These are phyloP conservation scores for Microbotryum intermedium DNA, from an alignment of 1,284 basidiomycete species.

Conservation along the genomic window DNA sequence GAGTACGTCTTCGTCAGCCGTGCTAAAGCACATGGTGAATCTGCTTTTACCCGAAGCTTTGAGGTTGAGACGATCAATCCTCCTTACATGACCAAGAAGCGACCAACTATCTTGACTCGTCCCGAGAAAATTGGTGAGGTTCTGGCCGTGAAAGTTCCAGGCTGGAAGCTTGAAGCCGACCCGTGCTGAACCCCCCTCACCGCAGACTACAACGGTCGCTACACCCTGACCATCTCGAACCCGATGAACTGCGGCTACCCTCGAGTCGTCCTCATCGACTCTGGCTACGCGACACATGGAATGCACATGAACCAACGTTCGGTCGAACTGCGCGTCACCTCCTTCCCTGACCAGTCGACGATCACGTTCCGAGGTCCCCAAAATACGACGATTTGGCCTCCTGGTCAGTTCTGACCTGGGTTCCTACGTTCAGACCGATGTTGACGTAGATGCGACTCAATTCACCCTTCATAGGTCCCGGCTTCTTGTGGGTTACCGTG, in stretches of 20 bases:
- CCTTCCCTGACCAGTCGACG: slow-evolving; percentile 42
- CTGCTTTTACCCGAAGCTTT: too few relatives aligned
- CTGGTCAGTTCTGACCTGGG: not conserved
- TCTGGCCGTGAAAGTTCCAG: slow-evolving; percentile 40
- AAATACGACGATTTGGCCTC: slow-evolving; percentile 18
- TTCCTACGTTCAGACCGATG: too few relatives aligned
- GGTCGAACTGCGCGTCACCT: slow-evolving; percentile 50
- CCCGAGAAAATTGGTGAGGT: slow-evolving; percentile 46
- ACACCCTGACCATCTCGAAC: too few relatives aligned
- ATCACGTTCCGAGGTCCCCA: slow-evolving; percentile 48
- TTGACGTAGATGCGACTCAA: too few relatives aligned
- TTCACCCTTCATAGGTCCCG: slow-evolving; percentile 51
- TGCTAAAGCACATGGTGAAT: too few relatives aligned
- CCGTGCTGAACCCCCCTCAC: slow-evolving; percentile 65
- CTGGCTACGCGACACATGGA: slow-evolving; percentile 9
- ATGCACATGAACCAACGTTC: slow-evolving; percentile 33
- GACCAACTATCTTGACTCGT: too few relatives aligned
- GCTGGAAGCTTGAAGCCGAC: slow-evolving; percentile 45
- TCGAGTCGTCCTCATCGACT: too few relatives aligned
- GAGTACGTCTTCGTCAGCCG: slow-evolving; percentile 55
- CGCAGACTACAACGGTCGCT: too few relatives aligned
- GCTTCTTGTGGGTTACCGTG: slow-evolving; percentile 67
- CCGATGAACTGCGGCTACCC: too few relatives aligned
- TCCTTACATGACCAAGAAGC: too few relatives aligned
- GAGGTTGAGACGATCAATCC: too few relatives aligned